phyloP scores from a whole-genome alignment of 148 eudicot genomes.

The Silene uniflora region DNA sequence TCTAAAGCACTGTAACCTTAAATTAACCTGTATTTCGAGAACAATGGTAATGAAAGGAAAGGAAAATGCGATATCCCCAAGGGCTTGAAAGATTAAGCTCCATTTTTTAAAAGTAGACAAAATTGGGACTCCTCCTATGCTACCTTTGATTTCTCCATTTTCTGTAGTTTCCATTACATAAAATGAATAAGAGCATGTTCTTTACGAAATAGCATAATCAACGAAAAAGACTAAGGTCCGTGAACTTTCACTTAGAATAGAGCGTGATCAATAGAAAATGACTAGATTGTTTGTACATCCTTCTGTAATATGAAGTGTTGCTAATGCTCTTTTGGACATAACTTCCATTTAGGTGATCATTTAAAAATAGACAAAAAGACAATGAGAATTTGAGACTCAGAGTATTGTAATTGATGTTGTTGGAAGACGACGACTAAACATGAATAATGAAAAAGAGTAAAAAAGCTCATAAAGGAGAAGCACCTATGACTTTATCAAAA shows the following conservation, averaged over 20 bases:
- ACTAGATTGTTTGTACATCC: no score
- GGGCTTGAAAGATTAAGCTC: slow-evolving; percentile 45
- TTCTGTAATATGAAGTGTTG: no score
- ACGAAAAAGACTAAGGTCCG: no score
- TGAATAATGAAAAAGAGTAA: background rate
- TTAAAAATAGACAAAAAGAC: no score
- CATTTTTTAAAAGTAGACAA: slow-evolving; percentile 25
- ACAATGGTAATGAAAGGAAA: slow-evolving; percentile 43
- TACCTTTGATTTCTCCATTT: slow-evolving; percentile 47
- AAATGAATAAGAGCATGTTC: background rate
- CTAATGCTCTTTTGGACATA: no score
- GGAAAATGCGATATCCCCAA: slow-evolving; percentile 67
- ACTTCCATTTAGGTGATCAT: no score
- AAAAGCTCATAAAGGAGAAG: background rate
- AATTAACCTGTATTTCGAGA: slow-evolving; percentile 50
- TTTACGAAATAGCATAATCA: no score
- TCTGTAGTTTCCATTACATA: slow-evolving; percentile 27
- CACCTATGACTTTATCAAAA: slow-evolving; percentile 58
- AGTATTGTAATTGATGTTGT: no score
- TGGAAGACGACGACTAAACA: no score
- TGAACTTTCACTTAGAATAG: no score
- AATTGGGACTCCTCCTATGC: slow-evolving; percentile 42
- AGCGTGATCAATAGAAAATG: no score
- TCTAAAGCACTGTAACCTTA: background rate
- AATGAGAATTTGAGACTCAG: no score